Evolutionary conservation across 768 basidiomycete species (phyloP).

Genomic region (Inosperma sp.): DNA sequence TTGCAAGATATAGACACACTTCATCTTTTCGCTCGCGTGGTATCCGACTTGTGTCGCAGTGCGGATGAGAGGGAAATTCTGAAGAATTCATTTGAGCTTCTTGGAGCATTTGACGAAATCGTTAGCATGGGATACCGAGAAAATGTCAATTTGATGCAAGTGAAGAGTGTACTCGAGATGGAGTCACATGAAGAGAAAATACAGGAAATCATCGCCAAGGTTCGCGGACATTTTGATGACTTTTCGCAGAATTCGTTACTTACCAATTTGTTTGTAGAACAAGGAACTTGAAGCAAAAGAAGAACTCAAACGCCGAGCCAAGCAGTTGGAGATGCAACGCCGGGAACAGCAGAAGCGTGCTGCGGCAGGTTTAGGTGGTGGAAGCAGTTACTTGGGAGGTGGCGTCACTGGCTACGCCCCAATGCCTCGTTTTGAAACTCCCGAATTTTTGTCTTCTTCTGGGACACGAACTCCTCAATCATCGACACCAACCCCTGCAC

Average conservation of each 20-base stretch:
- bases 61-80: constrained; percentile 88
- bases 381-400: constrained; percentile 61
- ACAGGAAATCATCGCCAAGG: constrained; percentile 95
- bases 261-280: constrained; percentile 50
- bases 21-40: constrained; percentile 89
- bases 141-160: constrained; percentile 72
- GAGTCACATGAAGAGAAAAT: constrained; percentile 93
- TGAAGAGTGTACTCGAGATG: constrained; percentile 78
- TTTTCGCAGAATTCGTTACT: constrained; percentile 4
- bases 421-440: constrained; percentile 66
- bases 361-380: constrained; percentile 39
- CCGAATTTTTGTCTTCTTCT: constrained; percentile 41
- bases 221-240: constrained; percentile 35
- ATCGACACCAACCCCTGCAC: constrained; percentile 44
- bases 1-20: constrained; percentile 97
- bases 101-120: constrained; percentile 96
- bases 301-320: constrained; percentile 95
- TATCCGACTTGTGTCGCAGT: constrained; percentile 84
- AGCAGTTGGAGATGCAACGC: constrained; percentile 96
- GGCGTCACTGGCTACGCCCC: constrained; percentile 67
- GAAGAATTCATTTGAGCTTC: constrained; percentile 86
- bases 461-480: constrained; percentile 41
- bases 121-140: constrained; percentile 86
- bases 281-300: constrained; percentile 99
- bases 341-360: constrained; percentile 86